Evolutionary conservation across 345 rosid species (phyloP).

Genomic region (Psidium guajava): DNA sequence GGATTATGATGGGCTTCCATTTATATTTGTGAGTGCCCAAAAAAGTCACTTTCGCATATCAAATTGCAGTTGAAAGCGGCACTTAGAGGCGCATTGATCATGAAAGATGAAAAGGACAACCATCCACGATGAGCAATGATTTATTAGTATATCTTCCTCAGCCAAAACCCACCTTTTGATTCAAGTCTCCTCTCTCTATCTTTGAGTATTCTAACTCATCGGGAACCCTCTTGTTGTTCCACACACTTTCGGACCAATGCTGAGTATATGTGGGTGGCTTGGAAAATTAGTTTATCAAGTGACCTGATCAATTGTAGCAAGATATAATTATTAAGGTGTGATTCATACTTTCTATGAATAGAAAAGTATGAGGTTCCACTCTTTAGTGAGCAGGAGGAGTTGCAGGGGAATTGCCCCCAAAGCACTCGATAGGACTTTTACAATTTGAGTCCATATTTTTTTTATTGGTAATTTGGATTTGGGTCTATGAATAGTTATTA

Average conservation of each 20-base stretch:
- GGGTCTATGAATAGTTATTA: too few species aligned
- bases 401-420: rapidly evolving
- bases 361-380: too few species aligned
- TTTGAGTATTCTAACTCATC: background rate
- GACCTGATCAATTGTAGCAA: background rate
- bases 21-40: background rate
- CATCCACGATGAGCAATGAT: background rate
- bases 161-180: background rate
- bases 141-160: background rate
- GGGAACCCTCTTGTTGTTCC: background rate
- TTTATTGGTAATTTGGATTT: too few species aligned
- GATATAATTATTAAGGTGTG: background rate
- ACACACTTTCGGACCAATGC: background rate
- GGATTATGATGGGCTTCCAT: background rate
- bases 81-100: background rate
- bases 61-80: background rate
- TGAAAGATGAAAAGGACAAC: background rate
- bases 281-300: background rate
- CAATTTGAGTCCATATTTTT: too few species aligned
- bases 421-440: too few species aligned
- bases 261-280: background rate
- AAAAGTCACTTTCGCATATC: background rate
- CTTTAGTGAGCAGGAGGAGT: too few species aligned
- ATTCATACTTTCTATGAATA: too few species aligned
- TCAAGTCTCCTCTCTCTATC: background rate